Percentiles rank a stretch among this genome's conserved stretches.
These are phyloP conservation scores for Heterobasidion irregulare DNA, from an alignment of 1,284 basidiomycete genomes.

Conservation along the genomic window DNA sequence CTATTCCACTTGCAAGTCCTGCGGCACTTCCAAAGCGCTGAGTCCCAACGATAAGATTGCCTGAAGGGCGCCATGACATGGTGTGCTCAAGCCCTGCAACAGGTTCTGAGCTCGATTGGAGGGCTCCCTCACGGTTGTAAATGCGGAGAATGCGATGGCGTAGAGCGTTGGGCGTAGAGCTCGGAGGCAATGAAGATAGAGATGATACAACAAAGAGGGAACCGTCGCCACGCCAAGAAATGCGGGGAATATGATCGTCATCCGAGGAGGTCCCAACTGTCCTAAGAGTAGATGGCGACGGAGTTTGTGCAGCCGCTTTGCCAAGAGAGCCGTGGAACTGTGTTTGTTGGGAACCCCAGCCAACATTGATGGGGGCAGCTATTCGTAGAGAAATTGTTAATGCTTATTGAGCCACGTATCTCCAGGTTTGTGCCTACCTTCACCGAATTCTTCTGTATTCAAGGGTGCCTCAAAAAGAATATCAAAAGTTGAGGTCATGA, in stretches of 20 bases:
- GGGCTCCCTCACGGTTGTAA: constrained; percentile 70
- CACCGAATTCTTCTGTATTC: constrained; percentile 74
- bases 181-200: constrained; percentile 29
- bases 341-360: constrained; percentile 96
- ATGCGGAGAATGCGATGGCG: constrained; percentile 61
- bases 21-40: constrained; percentile 57
- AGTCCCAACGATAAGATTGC: constrained; percentile 77
- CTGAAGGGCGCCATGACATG: constrained; percentile 85
- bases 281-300: constrained; percentile 26
- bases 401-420: no score
- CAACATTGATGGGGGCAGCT: constrained; percentile 91
- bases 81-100: constrained; percentile 78
- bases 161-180: background rate
- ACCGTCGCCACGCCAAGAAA: constrained; percentile 93
- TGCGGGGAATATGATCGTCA: constrained; percentile 67
- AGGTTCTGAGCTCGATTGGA: constrained; percentile 83
- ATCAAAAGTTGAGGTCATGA: constrained; percentile 89
- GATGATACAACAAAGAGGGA: constrained; percentile 83
- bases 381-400: background rate
- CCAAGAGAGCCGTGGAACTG: constrained; percentile 98
- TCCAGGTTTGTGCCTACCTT: constrained; percentile 40
- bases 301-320: constrained; percentile 71
- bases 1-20: constrained; percentile 14
- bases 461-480: constrained; percentile 76
- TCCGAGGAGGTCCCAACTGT: constrained; percentile 50